phyloP scores from a whole-genome alignment of 2,329 filamentous ascomycete species.

The Pseudohalonectria lignicola region DNA sequence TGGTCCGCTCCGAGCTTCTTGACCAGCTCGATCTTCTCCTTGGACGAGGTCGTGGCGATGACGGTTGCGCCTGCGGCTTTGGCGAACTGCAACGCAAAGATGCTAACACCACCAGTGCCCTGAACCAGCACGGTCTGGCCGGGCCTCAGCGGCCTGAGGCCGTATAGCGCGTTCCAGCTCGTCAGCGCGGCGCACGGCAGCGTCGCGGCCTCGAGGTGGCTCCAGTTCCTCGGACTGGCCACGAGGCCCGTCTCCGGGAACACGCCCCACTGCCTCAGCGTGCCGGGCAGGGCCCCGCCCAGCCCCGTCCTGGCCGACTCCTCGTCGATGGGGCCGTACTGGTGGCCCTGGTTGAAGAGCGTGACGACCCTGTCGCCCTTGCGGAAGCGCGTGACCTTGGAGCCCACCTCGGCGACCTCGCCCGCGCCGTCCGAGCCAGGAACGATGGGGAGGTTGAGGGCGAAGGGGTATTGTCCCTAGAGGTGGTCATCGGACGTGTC shows the following conservation, averaged over 20 bases:
- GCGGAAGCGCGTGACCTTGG: conserved; percentile 34
- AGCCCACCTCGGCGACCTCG: conserved; percentile 38
- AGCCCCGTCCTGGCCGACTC: conserved; percentile 40
- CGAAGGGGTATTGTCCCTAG: conserved; percentile 35
- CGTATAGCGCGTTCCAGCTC: conserved; percentile 56
- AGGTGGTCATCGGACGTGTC: no score
- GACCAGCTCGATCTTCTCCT: conserved; percentile 34
- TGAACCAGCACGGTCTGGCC: conserved; percentile 53
- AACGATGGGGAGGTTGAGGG: conserved; percentile 29
- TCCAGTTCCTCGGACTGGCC: conserved; percentile 44
- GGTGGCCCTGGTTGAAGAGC: conserved; percentile 49
- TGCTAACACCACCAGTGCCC: conserved; percentile 59
- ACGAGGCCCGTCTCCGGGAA: conserved; percentile 62
- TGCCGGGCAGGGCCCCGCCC: conserved; percentile 58
- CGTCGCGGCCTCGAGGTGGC: conserved; percentile 40
- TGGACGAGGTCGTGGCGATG: conserved; percentile 44
- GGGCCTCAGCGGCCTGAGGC: conserved; percentile 37
- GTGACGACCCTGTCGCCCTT: conserved; percentile 45
- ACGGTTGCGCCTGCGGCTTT: conserved; percentile 40
- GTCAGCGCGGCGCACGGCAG: conserved; percentile 50
- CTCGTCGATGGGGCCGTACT: conserved; percentile 27
- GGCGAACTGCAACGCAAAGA: conserved; percentile 50
- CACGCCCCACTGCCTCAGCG: conserved; percentile 53
- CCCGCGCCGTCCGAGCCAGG: conserved; percentile 43
- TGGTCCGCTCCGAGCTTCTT: conserved; percentile 42